Conservation (phyloP, 2,329 filamentous ascomycete species). For the Calonectria hawksworthii region DNA sequence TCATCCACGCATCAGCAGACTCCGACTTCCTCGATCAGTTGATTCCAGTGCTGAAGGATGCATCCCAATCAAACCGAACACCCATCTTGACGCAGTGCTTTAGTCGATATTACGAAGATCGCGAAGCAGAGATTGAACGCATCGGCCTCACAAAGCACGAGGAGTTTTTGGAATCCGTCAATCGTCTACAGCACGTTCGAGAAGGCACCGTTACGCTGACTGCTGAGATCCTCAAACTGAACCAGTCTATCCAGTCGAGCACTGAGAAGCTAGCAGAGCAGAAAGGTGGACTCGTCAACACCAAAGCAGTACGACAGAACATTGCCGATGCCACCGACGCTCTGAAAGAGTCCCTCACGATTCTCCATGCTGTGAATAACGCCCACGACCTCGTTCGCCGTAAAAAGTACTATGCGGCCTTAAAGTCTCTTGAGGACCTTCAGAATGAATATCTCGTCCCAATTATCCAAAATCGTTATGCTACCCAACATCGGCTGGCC, state of each 20-base stretch:
- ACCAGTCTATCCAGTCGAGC: conserved; percentile 94
- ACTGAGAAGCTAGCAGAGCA: conserved; percentile 95
- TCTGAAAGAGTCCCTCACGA: conserved; percentile 90
- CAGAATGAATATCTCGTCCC: conserved; percentile 92
- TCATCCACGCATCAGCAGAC: conserved; percentile 92
- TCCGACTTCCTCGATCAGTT: conserved; percentile 95
- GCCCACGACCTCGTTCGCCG: conserved; percentile 92
- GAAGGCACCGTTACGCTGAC: conserved; percentile 92
- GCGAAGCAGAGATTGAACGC: conserved; percentile 91
- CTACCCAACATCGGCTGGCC: conserved; percentile 94
- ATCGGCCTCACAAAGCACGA: conserved; percentile 97
- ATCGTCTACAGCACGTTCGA: conserved; percentile 91
- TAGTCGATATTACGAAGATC: conserved; percentile 82
- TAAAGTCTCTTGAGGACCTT: conserved; percentile 94
- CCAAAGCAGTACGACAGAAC: conserved; percentile 91
- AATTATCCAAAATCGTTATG: conserved; percentile 83
- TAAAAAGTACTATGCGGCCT: conserved; percentile 95
- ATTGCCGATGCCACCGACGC: conserved; percentile 94
- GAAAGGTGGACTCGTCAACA: conserved; percentile 95
- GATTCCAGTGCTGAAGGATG: conserved; percentile 94
- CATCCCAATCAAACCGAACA: conserved; percentile 80
- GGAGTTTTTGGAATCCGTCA: conserved; percentile 94
- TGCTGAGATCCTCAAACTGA: conserved; percentile 90
- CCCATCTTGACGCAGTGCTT: conserved; percentile 80
- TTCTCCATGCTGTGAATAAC: conserved; percentile 92